Evolutionary conservation across 192 early-diverging fungal genomes (phyloP).

Genomic region (Coemansia sp.): DNA sequence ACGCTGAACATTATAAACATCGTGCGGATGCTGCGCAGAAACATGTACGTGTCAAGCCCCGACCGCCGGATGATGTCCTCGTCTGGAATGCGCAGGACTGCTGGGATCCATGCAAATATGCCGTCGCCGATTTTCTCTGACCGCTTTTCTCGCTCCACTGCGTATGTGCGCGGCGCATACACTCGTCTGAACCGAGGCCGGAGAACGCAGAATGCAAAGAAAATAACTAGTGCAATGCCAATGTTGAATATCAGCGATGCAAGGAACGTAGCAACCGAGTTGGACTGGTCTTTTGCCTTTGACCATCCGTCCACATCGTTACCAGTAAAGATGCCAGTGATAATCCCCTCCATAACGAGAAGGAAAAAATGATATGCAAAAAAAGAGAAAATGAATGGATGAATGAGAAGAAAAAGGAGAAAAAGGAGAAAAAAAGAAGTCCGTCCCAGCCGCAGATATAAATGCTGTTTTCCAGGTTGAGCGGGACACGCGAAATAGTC

Average conservation of each 20-base stretch:
- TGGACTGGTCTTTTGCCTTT: constrained; percentile 2
- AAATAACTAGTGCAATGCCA: constrained; percentile 54
- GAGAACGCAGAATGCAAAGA: constrained; percentile 65
- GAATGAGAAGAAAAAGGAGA: background rate
- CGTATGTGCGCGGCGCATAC: constrained; percentile 70
- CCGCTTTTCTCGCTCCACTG: constrained; percentile 56
- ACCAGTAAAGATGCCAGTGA: background rate
- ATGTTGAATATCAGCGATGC: constrained; percentile 73
- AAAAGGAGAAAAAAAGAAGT: too few relatives aligned
- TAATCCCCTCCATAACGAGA: background rate
- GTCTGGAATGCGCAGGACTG: constrained; percentile 55
- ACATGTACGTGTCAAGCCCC: constrained; percentile 79
- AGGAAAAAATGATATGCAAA: background rate
- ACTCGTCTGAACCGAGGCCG: constrained; percentile 64
- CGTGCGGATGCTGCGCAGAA: constrained; percentile 69
- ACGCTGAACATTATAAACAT: constrained; percentile 63
- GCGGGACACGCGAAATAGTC: too few relatives aligned
- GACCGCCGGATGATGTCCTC: constrained; percentile 57
- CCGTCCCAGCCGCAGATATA: too few relatives aligned
- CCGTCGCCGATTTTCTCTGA: constrained; percentile 57
- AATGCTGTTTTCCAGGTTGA: too few relatives aligned
- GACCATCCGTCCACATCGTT: too few relatives aligned
- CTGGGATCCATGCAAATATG: constrained; percentile 59
- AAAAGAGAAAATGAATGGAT: constrained; percentile 2
- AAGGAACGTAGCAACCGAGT: constrained; percentile 61